Evolutionary conservation across 2,329 filamentous ascomycete genomes (phyloP), one percentile per base, ranked within the genome.

Genomic region (Bisporella sp.): DNA sequence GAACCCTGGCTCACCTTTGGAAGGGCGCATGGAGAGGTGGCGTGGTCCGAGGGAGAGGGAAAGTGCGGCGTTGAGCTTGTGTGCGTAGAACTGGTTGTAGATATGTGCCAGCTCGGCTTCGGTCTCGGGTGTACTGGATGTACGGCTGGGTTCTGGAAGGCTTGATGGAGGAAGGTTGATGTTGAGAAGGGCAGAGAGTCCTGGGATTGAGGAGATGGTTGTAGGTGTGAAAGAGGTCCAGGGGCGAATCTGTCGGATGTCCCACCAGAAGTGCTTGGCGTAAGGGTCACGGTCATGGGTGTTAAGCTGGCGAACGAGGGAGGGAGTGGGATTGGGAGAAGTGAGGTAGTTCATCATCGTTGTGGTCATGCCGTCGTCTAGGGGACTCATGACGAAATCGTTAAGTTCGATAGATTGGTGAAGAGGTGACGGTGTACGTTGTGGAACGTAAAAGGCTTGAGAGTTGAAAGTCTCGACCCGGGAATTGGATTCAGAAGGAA

Each of bases 241-340:
- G 54, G 82, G 78, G 55, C 88, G 82, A 58, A 96, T 75, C 66
- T 95, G 92, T 59, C 92, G 87, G 52, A 95, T 79, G 63, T 97
- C 92, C 87, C 89, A 96, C 92, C 92, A 97, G 69, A 92, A 96
- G 72, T 95, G 84, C 67, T 85, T 89, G 61, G 78, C 85, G 69
- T 76, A 79, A 62, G 76, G 83, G 66, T 82, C 87, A 56, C 75
- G 80, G 62, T 75, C 73, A 57, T 71, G 82, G 64, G 85, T 84
- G 53, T 85, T 87, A 58, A 92, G 80, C 58, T 85, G 87, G 63
- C 85, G 85, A 37, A 95, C 89, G 33, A 96, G 75, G 40, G 85
- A 85, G 13, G 91, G 86, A 28, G 89, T 84, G 21, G 91, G 90
- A 64, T 95, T 96, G 53, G 87, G 71, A 0, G 78, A 74, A 3